A percentile compares a stretch with the other conserved stretches of the same genome.
Conservation (phyloP, 768 basidiomycete genomes). For the Trametes villosa region DNA sequence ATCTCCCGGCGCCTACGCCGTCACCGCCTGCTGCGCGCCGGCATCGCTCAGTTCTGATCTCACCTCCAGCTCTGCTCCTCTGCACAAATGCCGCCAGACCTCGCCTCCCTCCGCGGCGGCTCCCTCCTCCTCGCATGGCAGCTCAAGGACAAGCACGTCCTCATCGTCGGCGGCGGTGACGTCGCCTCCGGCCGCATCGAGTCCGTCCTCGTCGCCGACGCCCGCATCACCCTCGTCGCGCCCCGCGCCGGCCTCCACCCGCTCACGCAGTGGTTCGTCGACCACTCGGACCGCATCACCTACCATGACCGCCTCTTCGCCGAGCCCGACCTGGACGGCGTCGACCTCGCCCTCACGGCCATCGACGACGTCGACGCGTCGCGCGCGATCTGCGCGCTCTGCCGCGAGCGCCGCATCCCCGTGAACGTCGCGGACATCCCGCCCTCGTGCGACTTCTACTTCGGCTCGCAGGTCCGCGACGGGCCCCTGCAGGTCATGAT, state of each 20-base stretch:
- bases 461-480: constrained; percentile 89
- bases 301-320: constrained; percentile 73
- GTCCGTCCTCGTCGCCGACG: constrained; percentile 82
- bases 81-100: constrained; percentile 6
- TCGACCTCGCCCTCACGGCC: constrained; percentile 92
- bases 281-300: constrained; percentile 57
- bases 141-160: constrained; percentile 78
- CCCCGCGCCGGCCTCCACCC: constrained; percentile 70
- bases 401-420: constrained; percentile 71
- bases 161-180: constrained; percentile 93
- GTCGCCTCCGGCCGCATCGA: constrained; percentile 89
- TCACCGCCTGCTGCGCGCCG: neutral
- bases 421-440: constrained; percentile 98
- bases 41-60: neutral
- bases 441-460: constrained; percentile 96
- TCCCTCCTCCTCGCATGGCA: constrained; percentile 95
- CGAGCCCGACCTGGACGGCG: constrained; percentile 61
- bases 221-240: constrained; percentile 75
- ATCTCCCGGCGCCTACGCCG: neutral
- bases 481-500: constrained; percentile 96
- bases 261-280: constrained; percentile 58
- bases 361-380: constrained; percentile 81
- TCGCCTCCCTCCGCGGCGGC: constrained; percentile 49
- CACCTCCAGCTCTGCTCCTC: neutral
- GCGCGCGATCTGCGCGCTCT: constrained; percentile 69